phyloP scores from a whole-genome alignment of 2,329 filamentous ascomycete species.

The Lasiodiplodia sp. region DNA sequence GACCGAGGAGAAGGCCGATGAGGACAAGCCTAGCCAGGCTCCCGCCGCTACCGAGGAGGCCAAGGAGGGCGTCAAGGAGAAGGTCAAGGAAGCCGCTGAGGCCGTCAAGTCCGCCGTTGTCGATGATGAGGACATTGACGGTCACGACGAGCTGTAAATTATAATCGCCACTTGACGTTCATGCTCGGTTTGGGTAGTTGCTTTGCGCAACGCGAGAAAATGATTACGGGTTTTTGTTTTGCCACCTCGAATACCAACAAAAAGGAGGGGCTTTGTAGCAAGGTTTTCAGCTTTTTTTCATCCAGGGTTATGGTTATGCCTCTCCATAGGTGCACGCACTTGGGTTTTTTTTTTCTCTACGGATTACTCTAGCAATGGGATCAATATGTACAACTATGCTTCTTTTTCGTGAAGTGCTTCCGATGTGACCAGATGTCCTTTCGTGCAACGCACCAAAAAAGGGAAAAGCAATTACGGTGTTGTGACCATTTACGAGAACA shows the following conservation, averaged over 20 bases:
- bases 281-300: background rate
- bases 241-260: constrained; percentile 20
- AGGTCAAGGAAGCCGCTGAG: constrained; percentile 36
- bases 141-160: constrained; percentile 78
- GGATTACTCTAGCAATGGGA: constrained; percentile 3
- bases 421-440: background rate
- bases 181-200: constrained; percentile 11
- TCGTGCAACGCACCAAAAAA: background rate
- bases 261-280: constrained; percentile 6
- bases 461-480: background rate
- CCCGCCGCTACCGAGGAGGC: constrained; percentile 51
- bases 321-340: background rate
- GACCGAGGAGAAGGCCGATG: constrained; percentile 61
- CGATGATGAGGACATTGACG: constrained; percentile 40
- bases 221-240: constrained; percentile 11
- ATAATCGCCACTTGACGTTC: constrained; percentile 4
- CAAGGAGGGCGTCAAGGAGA: constrained; percentile 51
- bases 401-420: background rate
- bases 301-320: background rate
- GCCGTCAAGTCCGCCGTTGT: constrained; percentile 46
- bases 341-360: background rate
- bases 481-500: background rate
- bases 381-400: background rate
- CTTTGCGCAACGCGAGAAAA: constrained; percentile 18
- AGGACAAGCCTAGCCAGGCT: constrained; percentile 55